Conservation (phyloP, 805 yeast genomes). For the Debaryomyces castellii region DNA sequence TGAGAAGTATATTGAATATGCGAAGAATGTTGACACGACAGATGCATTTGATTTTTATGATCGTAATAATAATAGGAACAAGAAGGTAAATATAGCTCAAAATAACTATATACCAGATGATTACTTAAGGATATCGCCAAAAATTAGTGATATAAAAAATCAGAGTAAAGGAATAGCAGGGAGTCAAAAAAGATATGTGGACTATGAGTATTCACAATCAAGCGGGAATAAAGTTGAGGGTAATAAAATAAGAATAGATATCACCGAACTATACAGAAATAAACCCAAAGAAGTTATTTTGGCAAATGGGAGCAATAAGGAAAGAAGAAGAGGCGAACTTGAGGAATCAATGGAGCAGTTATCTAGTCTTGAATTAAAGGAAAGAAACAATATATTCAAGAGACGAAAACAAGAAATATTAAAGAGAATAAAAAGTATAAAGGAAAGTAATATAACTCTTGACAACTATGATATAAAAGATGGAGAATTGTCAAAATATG, state of each 20-base stretch:
- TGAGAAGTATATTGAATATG: conserved; percentile 24
- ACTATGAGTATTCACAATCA: conserved; percentile 1
- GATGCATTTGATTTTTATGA: conserved; percentile 19
- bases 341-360: conserved; percentile 14
- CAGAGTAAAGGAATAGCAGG: not conserved
- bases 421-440: conserved; percentile 21
- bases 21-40: conserved; percentile 20
- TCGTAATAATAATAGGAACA: not conserved
- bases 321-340: conserved; percentile 22
- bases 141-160: conserved; percentile 10
- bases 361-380: conserved; percentile 12
- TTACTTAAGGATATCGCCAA: conserved; percentile 6
- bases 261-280: conserved; percentile 1
- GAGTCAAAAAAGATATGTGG: not conserved
- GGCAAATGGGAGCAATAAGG: conserved; percentile 15
- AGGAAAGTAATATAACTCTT: conserved; percentile 24
- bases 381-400: conserved; percentile 20
- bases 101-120: conserved; percentile 2
- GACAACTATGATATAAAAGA: conserved; percentile 21
- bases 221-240: not conserved
- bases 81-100: conserved; percentile 2
- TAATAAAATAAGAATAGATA: not conserved
- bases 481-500: conserved; percentile 24
- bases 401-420: conserved; percentile 23
- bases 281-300: conserved; percentile 10